Base-by-base conservation (phyloP, 139 green algal species). In the Nannochloris sp. region DNA sequence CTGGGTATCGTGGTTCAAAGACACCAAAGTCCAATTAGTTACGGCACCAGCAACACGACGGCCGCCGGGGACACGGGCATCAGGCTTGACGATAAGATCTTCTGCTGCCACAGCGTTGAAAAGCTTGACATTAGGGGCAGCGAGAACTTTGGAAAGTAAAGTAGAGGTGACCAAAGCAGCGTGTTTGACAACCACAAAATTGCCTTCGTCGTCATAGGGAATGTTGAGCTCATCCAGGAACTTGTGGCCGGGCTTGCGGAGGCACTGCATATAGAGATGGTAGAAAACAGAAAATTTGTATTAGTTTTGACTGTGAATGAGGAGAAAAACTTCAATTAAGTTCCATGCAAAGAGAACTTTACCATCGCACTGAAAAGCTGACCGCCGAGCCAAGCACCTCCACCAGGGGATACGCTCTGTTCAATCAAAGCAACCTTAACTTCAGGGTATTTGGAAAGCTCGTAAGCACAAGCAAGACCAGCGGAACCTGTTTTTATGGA, bases 21-120 rank as follows among this genome's bases (percentile, higher is more conserved):
- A 83, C 6, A 98, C 92, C 55, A 97, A 85, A 3, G 92, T 91
- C 92, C 92, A 98, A 89, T 98, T 98, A 72, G 92, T 98, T 5
- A 98, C 92, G 1, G 95, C 89, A 36, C 92, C 91, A 27, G 68
- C 81, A 57, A 97, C 87, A 45, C 84, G 75, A 37, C 38, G 78
- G 37, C 67, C 77, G 10, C 61, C 54, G 8, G 30, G 31, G n/a
- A 29, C 9, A 23, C 56, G 48, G 2, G 47, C 35, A n/a, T 83
- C 74, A 35, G 75, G 58, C 53, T 79, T 70, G 29, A 91, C 83
- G 19, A 92, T 75, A 53, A 92, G 82, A 62, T 88, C 81, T 70
- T 87, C 80, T 9, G 54, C 73, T 36, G 67, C 61, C 4, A 25
- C 45, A 46, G 92, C 92, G 77, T 98, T 98, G 90, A 98, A 98